Evolutionary conservation across 805 yeast species (phyloP), one percentile per base, ranked within the genome.

Genomic region (Torulaspora microellipsoides): DNA sequence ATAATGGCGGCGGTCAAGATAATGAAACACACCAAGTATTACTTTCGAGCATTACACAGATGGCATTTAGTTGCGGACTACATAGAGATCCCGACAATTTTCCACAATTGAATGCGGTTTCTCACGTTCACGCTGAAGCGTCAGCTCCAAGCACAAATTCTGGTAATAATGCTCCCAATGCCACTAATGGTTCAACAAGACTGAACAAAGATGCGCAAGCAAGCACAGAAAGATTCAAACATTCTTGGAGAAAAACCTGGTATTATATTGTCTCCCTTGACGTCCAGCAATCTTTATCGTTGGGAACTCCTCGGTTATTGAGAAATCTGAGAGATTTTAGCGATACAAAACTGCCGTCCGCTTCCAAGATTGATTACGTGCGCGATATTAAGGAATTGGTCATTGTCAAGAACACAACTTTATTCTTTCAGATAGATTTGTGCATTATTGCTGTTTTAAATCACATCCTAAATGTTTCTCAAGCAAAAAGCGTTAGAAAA

Each of bases 51-150:
- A 66, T 80, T 27, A 63, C 80, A 12, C 86, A 81, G 54, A 79
- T 83, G 83, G 85, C 83, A 0, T 70, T 77, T 42, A 72, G 82
- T 31, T 71, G 82, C 49, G 90, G 89, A 0, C 56, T 83, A 20
- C 81, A 83, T 56, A 69, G 88, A 52, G 89, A 83, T 49, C 88
- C 89, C 0, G 73, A 70, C 36, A 67, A 67, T 31, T 77, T 78
- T 51, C 70, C 72, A 11, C 72, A 70, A 47, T 60, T 70, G 39
- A 65, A 64, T 27, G 57, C 59, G 8, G 56, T 58, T 2, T 40
- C 59, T 4, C 48, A 56, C 4, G 41, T 43, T n/a, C 53, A 49
- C 13, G 36, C 45, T 15, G 33, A 44, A 3, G 35, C 49, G 27
- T 27, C 48, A 27, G 31, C 29, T 17, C 31, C 20, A 12, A 42